These are phyloP conservation scores for Teunomyces gatunensis DNA, from an alignment of 805 yeast genomes.

Conservation along the genomic window DNA sequence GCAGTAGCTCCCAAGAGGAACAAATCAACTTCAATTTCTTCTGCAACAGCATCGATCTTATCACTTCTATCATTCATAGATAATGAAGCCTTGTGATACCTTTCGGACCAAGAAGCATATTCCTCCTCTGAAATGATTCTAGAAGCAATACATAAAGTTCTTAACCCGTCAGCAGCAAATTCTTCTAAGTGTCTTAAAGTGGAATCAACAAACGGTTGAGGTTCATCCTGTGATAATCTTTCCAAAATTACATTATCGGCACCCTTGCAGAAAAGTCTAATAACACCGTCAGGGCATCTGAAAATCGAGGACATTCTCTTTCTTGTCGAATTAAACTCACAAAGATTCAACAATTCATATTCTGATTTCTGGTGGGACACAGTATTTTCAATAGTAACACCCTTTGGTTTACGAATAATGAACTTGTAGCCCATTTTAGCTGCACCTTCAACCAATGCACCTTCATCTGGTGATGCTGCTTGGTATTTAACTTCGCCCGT, in stretches of 20 bases:
- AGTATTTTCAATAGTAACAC: constrained; percentile 61
- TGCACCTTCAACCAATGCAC: constrained; percentile 97
- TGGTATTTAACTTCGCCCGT: constrained; percentile 78
- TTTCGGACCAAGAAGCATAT: constrained; percentile 63
- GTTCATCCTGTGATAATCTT: constrained; percentile 58
- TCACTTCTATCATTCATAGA: constrained; percentile 72
- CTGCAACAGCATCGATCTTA: constrained; percentile 85
- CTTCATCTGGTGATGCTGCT: constrained; percentile 99
- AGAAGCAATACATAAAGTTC: constrained; percentile 91
- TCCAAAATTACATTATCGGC: constrained; percentile 96
- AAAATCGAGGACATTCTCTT: constrained; percentile 96
- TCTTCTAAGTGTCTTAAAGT: constrained; percentile 89
- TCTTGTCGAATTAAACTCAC: constrained; percentile 96
- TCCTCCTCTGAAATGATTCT: constrained; percentile 78
- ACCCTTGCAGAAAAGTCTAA: constrained; percentile 89
- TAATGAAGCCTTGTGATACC: constrained; percentile 78
- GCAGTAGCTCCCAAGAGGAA: constrained; percentile 95
- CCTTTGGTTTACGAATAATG: constrained; percentile 78
- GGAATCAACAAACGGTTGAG: constrained; percentile 76
- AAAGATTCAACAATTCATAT: constrained; percentile 81
- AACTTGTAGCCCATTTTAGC: constrained; percentile 84
- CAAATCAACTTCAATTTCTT: constrained; percentile 75
- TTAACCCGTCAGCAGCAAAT: constrained; percentile 92
- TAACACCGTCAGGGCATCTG: constrained; percentile 90
- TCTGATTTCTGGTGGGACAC: constrained; percentile 49